Evolutionary conservation across 2,329 filamentous ascomycete genomes (phyloP).

Genomic region (Juglanconis sp.): DNA sequence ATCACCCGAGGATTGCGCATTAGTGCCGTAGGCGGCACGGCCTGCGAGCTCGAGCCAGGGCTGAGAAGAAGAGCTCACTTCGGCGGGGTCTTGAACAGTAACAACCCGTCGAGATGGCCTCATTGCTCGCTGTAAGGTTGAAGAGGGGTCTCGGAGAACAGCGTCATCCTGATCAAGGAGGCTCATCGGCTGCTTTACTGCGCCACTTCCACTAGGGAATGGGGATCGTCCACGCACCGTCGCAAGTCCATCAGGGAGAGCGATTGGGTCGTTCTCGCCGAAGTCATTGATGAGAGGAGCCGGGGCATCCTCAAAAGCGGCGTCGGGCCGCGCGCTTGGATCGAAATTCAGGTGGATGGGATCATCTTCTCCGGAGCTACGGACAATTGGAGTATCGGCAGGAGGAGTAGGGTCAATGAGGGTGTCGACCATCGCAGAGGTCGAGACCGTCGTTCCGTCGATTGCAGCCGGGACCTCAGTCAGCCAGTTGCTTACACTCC

Average conservation of each 20-base stretch:
- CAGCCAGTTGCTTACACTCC: neutral
- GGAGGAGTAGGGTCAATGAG: no score
- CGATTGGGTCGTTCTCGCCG: neutral
- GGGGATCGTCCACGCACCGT: neutral
- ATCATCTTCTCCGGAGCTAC: neutral
- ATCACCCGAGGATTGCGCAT: neutral
- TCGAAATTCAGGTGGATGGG: neutral
- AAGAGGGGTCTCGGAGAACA: neutral
- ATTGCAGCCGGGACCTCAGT: neutral
- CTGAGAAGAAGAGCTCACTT: neutral
- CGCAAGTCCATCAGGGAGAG: no score
- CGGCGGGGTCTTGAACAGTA: neutral
- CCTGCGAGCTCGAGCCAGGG: neutral
- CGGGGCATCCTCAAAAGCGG: neutral
- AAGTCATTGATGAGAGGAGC: no score
- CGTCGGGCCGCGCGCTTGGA: neutral
- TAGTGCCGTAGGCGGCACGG: neutral
- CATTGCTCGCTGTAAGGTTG: constrained; percentile 1
- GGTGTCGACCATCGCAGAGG: neutral
- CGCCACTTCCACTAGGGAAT: neutral
- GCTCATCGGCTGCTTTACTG: neutral
- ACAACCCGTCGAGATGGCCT: neutral
- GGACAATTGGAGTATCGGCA: neutral
- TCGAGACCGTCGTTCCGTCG: neutral
- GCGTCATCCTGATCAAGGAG: constrained; percentile 3